These are phyloP conservation scores for Pythium scleroteichum DNA, from an alignment of 352 stramenopile species.

Conservation along the genomic window DNA sequence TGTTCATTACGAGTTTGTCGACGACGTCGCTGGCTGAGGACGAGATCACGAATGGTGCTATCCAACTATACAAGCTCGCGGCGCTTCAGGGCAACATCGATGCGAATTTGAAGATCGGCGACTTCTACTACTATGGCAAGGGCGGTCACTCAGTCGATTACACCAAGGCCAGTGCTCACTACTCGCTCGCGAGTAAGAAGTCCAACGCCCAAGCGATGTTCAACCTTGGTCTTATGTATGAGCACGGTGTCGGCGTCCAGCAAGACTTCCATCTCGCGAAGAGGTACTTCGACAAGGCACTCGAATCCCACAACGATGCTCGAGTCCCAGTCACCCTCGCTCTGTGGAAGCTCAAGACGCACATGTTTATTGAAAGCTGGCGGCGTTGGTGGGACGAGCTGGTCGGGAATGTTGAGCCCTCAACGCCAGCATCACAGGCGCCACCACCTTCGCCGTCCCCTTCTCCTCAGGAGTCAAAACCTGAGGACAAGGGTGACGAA, in stretches of 20 bases:
- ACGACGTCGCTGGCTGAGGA: slow-evolving; percentile 21
- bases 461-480: not conserved
- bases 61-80: slow-evolving; percentile 75
- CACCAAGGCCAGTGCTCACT: slow-evolving; percentile 80
- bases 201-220: slow-evolving; percentile 90
- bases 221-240: slow-evolving; percentile 90
- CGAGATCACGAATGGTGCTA: slow-evolving; percentile 44
- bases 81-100: slow-evolving; percentile 90
- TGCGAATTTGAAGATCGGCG: slow-evolving; percentile 89
- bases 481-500: not conserved
- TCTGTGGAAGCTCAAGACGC: slow-evolving; percentile 75
- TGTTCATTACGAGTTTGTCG: slow-evolving; percentile 18
- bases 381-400: slow-evolving; percentile 62
- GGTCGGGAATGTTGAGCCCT: slow-evolving; percentile 42
- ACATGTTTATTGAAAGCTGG: slow-evolving; percentile 58
- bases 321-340: slow-evolving; percentile 80
- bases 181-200: slow-evolving; percentile 82
- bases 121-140: slow-evolving; percentile 91
- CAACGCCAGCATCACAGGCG: slow-evolving; percentile 14
- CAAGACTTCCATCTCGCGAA: slow-evolving; percentile 93
- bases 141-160: slow-evolving; percentile 60
- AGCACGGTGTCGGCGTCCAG: slow-evolving; percentile 77
- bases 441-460: slow-evolving; percentile 3
- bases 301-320: slow-evolving; percentile 70
- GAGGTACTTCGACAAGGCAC: slow-evolving; percentile 87